These are phyloP conservation scores for Pestalotiopsis sp. DNA, from an alignment of 2,329 filamentous ascomycete species.

Conservation along the genomic window DNA sequence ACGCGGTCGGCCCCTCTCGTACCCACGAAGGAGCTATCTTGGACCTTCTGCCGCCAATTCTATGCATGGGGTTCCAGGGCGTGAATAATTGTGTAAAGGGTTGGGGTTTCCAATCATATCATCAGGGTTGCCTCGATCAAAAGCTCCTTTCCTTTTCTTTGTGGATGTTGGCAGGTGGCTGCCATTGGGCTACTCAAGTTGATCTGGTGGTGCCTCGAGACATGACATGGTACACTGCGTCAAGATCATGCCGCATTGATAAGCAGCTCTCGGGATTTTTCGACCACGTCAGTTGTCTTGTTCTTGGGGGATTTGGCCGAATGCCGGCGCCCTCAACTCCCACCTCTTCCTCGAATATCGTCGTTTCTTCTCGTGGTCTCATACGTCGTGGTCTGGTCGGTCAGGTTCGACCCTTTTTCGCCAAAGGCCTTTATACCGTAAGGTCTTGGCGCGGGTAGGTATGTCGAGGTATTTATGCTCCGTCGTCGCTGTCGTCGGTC, in stretches of 20 bases:
- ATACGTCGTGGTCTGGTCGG: background rate
- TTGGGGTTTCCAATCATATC: too few relatives aligned
- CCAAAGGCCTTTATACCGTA: background rate
- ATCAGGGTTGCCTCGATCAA: too few relatives aligned
- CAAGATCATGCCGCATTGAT: background rate
- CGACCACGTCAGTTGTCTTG: background rate
- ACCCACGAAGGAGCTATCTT: too few relatives aligned
- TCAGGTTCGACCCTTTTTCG: background rate
- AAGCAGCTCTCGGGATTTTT: background rate
- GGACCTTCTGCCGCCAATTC: too few relatives aligned
- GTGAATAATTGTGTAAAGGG: too few relatives aligned
- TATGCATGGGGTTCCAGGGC: too few relatives aligned
- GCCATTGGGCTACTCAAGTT: too few relatives aligned
- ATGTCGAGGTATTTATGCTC: background rate
- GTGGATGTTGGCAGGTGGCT: too few relatives aligned
- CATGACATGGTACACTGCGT: too few relatives aligned
- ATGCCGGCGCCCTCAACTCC: background rate
- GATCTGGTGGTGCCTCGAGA: too few relatives aligned
- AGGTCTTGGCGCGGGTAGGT: background rate
- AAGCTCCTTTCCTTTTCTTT: too few relatives aligned
- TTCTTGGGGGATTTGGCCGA: background rate
- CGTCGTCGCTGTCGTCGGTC: slow-evolving; percentile 6
- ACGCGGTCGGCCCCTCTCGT: too few relatives aligned
- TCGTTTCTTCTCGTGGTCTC: background rate
- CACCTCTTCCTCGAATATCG: background rate